Evolutionary conservation across 441 rosid species (phyloP).

Genomic region (Rhodomyrtus psidioides): DNA sequence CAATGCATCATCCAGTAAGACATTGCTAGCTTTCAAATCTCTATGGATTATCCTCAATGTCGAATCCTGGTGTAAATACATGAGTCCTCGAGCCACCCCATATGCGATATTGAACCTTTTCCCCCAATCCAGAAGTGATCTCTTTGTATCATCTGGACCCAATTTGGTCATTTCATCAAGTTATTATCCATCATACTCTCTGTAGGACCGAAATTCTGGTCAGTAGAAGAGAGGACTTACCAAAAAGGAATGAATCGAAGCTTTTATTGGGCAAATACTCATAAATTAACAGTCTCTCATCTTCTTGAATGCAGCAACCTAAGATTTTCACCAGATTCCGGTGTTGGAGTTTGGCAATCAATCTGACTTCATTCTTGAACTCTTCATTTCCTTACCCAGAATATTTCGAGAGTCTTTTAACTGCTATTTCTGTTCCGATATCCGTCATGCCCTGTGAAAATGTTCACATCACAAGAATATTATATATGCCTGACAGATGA

Average conservation of each 20-base stretch:
- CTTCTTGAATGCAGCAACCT: not conserved
- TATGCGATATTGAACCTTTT: not conserved
- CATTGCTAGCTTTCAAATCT: slow-evolving; percentile 44
- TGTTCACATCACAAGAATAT: not conserved
- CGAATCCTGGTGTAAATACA: slow-evolving; percentile 47
- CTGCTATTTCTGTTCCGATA: not conserved
- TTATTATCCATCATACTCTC: not conserved
- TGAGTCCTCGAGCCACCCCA: slow-evolving; percentile 33
- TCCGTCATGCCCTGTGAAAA: not conserved
- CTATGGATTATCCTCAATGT: slow-evolving; percentile 41
- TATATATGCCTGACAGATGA: not conserved
- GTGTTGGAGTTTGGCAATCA: not conserved
- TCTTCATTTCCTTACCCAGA: not conserved
- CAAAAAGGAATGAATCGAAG: not conserved
- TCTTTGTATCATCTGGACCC: not conserved
- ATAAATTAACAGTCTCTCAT: not conserved
- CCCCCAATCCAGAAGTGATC: not conserved
- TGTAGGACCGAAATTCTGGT: not conserved
- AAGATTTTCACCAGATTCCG: not conserved
- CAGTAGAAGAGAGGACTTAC: not conserved
- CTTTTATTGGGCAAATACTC: not conserved
- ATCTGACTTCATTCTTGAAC: not conserved
- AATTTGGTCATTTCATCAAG: not conserved
- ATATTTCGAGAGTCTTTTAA: not conserved
- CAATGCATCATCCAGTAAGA: slow-evolving; percentile 32